A percentile compares a stretch with the other conserved stretches of the same genome.
Evolutionary conservation across 805 yeast species (phyloP).

Genomic region (Wickerhamomyces hampshirensis): DNA sequence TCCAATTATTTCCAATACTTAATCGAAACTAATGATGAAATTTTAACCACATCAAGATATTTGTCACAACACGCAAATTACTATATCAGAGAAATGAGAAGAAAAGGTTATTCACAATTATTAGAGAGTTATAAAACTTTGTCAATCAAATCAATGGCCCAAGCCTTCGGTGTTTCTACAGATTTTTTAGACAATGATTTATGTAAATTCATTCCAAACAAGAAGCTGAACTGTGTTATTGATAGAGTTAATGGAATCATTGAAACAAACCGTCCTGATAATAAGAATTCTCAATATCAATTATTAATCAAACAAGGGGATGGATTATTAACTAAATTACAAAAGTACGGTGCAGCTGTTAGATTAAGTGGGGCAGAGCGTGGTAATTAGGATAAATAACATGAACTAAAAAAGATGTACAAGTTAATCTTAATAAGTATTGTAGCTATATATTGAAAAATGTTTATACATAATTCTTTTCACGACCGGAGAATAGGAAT

Average conservation of each 20-base stretch:
- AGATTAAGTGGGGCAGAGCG: slow-evolving; percentile 40
- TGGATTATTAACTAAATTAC: slow-evolving; percentile 84
- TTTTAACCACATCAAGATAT: slow-evolving; percentile 61
- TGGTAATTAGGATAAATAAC: background rate
- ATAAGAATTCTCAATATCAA: slow-evolving; percentile 92
- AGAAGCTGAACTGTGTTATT: slow-evolving; percentile 90
- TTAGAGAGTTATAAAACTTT: slow-evolving; percentile 91
- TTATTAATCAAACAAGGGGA: slow-evolving; percentile 88
- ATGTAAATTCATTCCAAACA: slow-evolving; percentile 87
- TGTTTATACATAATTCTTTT: slow-evolving; percentile 33
- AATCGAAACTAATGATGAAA: slow-evolving; percentile 69
- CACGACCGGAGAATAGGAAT: slow-evolving; percentile 60
- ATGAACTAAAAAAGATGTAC: background rate
- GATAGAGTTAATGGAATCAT: slow-evolving; percentile 94
- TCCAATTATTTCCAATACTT: slow-evolving; percentile 70
- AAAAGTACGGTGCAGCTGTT: slow-evolving; percentile 96
- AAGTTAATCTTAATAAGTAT: background rate
- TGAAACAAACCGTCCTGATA: slow-evolving; percentile 94
- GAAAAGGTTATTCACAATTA: slow-evolving; percentile 90
- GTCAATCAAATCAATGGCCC: slow-evolving; percentile 89
- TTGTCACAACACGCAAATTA: slow-evolving; percentile 74
- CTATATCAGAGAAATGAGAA: slow-evolving; percentile 87
- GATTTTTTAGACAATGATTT: slow-evolving; percentile 85
- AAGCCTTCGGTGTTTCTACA: slow-evolving; percentile 82
- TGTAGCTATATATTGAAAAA: too few species aligned